Evolutionary conservation across 2,329 filamentous ascomycete genomes (phyloP).

Genomic region (Calcarisporium arbuscula): DNA sequence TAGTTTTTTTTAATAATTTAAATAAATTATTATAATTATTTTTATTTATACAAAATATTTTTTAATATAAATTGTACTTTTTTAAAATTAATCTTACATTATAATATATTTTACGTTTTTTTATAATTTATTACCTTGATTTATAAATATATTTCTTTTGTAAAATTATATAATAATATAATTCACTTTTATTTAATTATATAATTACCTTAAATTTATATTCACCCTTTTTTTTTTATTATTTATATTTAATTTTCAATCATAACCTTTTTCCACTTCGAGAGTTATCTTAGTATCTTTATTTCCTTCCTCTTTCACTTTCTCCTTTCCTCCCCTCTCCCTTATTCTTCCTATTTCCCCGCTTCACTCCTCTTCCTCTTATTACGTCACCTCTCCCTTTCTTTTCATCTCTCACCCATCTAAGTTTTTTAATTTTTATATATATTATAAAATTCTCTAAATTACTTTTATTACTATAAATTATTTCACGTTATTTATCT

Average conservation of each 20-base stretch:
- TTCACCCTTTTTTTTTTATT: conserved; percentile 2
- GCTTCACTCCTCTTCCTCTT: not conserved
- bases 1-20: not conserved
- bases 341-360: not conserved
- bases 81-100: not conserved
- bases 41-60: not conserved
- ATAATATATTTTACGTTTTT: not conserved
- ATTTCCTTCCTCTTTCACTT: not conserved
- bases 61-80: not conserved
- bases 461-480: too few species aligned
- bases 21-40: conserved; percentile 1
- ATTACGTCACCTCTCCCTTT: not conserved
- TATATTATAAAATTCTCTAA: too few species aligned
- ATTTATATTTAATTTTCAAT: not conserved
- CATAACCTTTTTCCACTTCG: not conserved
- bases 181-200: not conserved
- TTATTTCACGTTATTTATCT: too few species aligned
- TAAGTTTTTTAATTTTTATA: not conserved
- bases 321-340: not conserved
- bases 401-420: not conserved
- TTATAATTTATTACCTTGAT: not conserved
- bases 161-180: not conserved
- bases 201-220: not conserved
- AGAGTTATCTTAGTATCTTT: not conserved
- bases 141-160: conserved; percentile 2